Percentiles rank a stretch among this genome's conserved stretches.
Evolutionary conservation across 352 stramenopile genomes (phyloP).

Genomic region (Globisporangium sylvaticum): DNA sequence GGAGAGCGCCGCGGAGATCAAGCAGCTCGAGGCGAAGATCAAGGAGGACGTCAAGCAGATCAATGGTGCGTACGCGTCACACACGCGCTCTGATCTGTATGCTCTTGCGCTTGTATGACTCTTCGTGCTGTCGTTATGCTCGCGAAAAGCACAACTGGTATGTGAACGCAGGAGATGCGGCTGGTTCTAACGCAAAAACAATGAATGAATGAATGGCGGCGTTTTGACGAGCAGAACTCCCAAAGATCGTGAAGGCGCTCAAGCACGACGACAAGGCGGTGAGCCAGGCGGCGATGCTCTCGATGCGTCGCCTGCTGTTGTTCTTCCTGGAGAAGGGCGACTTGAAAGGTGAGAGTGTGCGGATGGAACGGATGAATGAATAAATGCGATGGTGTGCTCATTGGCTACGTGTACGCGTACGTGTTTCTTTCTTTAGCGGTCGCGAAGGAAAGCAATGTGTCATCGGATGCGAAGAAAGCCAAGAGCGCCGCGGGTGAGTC

Average conservation of each 20-base stretch:
- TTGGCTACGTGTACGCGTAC: too few species aligned
- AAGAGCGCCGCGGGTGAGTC: slow-evolving; percentile 21
- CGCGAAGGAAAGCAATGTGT: slow-evolving; percentile 10
- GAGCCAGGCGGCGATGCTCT: slow-evolving; percentile 74
- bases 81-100: background rate
- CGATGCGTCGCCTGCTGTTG: slow-evolving; percentile 69
- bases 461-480: slow-evolving; percentile 31
- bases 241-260: slow-evolving; percentile 71
- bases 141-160: too few species aligned
- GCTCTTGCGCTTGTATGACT: background rate
- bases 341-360: too few species aligned
- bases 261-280: slow-evolving; percentile 70
- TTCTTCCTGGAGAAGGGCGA: slow-evolving; percentile 86
- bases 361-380: background rate
- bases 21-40: slow-evolving; percentile 83
- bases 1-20: slow-evolving; percentile 66
- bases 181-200: too few species aligned
- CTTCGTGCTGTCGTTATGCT: background rate
- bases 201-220: background rate
- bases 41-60: slow-evolving; percentile 85
- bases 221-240: slow-evolving; percentile 34
- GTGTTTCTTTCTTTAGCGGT: too few species aligned
- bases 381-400: background rate
- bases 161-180: background rate
- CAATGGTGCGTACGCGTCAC: slow-evolving; percentile 39